Conservation (phyloP, 2,329 filamentous ascomycete species). For the Aspergillus piperis region DNA sequence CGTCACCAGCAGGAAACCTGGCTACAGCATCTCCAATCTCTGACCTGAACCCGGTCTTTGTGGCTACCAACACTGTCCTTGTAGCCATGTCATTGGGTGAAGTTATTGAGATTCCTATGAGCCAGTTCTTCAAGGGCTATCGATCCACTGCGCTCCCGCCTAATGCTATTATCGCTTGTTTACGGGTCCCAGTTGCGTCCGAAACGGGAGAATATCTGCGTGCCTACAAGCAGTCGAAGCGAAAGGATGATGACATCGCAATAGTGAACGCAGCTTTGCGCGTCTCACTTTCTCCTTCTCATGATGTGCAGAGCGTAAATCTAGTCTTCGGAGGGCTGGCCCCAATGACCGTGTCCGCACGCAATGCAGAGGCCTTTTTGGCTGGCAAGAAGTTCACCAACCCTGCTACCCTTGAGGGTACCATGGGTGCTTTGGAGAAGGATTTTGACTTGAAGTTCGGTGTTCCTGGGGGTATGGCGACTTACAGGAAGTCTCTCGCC, state of each 20-base stretch:
- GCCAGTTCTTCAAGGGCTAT: constrained; percentile 89
- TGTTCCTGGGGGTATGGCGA: constrained; percentile 96
- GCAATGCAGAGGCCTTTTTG: constrained; percentile 72
- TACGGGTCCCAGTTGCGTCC: constrained; percentile 77
- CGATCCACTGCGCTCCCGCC: constrained; percentile 76
- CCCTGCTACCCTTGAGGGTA: constrained; percentile 79
- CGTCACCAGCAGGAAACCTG: constrained; percentile 90
- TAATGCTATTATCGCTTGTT: constrained; percentile 80
- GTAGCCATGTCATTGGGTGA: constrained; percentile 74
- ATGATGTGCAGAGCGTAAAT: constrained; percentile 72
- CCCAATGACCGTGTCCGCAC: constrained; percentile 83
- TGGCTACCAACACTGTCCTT: constrained; percentile 79
- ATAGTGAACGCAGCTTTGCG: constrained; percentile 89
- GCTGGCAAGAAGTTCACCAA: constrained; percentile 78
- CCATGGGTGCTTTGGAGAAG: constrained; percentile 82
- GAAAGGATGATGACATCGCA: constrained; percentile 97
- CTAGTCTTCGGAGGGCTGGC: constrained; percentile 96
- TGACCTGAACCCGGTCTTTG: constrained; percentile 90
- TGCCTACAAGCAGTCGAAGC: constrained; percentile 93
- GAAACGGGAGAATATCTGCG: constrained; percentile 80
- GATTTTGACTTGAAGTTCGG: constrained; percentile 89
- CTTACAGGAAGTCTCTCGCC: constrained; percentile 86
- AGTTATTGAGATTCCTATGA: constrained; percentile 86
- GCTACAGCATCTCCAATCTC: constrained; percentile 95
- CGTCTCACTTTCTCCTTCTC: constrained; percentile 67